phyloP scores from a whole-genome alignment of 495 filamentous ascomycete genomes.

The Cercophora samala region DNA sequence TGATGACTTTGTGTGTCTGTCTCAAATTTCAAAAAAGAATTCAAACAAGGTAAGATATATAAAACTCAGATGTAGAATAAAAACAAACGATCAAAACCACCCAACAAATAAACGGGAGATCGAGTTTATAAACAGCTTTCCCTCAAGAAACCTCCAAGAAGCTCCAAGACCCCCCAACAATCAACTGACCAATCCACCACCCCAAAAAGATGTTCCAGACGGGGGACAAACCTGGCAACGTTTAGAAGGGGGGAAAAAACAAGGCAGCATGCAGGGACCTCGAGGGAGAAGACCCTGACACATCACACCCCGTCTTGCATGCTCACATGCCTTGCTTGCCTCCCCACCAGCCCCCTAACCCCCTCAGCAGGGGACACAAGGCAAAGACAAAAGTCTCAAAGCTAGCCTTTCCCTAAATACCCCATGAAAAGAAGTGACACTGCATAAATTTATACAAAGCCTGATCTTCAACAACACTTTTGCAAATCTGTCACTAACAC shows the following conservation, averaged over 20 bases:
- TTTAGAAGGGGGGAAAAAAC: not conserved
- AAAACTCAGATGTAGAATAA: not conserved
- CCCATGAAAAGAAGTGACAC: not conserved
- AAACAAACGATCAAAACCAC: not conserved
- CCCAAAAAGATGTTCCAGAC: not conserved
- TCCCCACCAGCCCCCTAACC: not conserved
- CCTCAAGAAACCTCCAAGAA: not conserved
- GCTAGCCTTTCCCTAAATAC: not conserved
- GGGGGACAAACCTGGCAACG: not conserved
- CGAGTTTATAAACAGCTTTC: not conserved
- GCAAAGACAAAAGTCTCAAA: not conserved
- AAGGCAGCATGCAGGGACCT: constrained; percentile 15
- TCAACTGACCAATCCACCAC: not conserved
- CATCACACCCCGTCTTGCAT: not conserved
- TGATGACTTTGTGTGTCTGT: not conserved
- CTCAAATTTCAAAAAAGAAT: not conserved
- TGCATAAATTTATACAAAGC: not conserved
- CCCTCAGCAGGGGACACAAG: not conserved
- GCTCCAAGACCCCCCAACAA: not conserved
- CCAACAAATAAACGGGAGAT: not conserved
- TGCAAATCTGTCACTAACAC: not conserved
- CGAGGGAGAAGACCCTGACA: constrained; percentile 7
- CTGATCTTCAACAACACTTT: not conserved
- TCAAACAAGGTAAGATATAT: not conserved
- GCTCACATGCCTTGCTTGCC: not conserved